Base-by-base conservation (phyloP, 2,329 filamentous ascomycete species). In the Pseudogymnoascus sp. region DNA sequence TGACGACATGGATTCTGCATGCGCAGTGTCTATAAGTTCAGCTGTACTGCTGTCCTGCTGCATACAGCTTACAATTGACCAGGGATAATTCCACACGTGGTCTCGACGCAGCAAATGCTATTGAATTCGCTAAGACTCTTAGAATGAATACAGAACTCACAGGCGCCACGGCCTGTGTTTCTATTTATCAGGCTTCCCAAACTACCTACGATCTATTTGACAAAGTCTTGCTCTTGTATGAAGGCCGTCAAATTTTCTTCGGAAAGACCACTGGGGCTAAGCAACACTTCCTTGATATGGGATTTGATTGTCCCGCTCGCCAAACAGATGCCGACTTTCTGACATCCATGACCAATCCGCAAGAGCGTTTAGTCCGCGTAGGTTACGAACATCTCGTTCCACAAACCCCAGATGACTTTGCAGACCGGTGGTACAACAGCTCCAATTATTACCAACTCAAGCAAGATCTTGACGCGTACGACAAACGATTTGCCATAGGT, bases 211-310 rank as follows among this genome's bases (percentile, higher is more conserved):
- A 90, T 10, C 76, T 85, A 14, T 93, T 93, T 69, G 89, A 93
- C 76, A 92, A 92, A 72, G 85, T 84, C 0, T 80, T 86, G 0
- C 87, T 93, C 0, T 77, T 93, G 0, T 92, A 93, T 70, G 87
- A 92, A 71, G 90, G 90, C 0, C 82, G 87, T 0, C 84, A 93
- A 71, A 93, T 93, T 67, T 93, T 85, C 77, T 93, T 88, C 67
- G 90, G 90, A 0, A 82, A 83, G 0, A 83, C 85, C 0, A 72
- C 70, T 5, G 73, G 78, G 2, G 90, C 89, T 0, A 86, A 82
- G 69, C 73, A 73, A 0, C 92, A 85, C 74, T 92, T 93, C 66
- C 83, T 86, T 69, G 76, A 81, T 11, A 84, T 89, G 75, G 90
- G 90, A 43, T 93, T 85, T 80, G 73, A 81, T 36, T 90, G 88